Conservation (phyloP, 75 land plant genomes). For the Pinus taeda region DNA sequence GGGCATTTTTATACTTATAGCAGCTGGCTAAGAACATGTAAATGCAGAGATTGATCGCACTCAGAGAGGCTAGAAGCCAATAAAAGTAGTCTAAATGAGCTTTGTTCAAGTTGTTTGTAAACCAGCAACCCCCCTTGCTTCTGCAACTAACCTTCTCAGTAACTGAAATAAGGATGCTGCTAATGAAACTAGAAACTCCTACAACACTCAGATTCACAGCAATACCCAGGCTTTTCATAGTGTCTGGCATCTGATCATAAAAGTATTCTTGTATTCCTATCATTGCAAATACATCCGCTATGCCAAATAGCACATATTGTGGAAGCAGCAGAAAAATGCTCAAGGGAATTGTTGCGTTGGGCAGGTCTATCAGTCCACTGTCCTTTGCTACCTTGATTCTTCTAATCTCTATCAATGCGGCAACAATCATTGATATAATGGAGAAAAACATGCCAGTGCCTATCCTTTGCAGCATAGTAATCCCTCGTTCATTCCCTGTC, state of each 20-base stretch:
- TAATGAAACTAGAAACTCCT: constrained; percentile 77
- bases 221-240: constrained; percentile 81
- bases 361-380: constrained; percentile 18
- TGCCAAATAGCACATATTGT: constrained; percentile 78
- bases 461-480: constrained; percentile 45
- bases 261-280: constrained; percentile 94
- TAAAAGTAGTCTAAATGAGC: constrained; percentile 52
- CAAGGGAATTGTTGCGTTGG: constrained; percentile 32
- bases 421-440: constrained; percentile 17
- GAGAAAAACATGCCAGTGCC: constrained; percentile 30
- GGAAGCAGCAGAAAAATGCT: constrained; percentile 84
- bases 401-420: constrained; percentile 39
- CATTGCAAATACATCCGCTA: constrained; percentile 83
- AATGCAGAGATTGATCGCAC: constrained; percentile 17
- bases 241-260: constrained; percentile 77
- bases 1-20: background rate
- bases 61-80: constrained; percentile 37
- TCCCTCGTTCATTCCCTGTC: constrained; percentile 23
- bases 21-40: constrained; percentile 20
- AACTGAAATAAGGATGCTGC: constrained; percentile 50
- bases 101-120: constrained; percentile 54
- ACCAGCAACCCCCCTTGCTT: constrained; percentile 43
- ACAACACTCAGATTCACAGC: constrained; percentile 72
- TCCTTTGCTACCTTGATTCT: constrained; percentile 23
- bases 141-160: constrained; percentile 34